Percentiles rank a stretch among this genome's conserved stretches.
Conservation (phyloP, 2,329 filamentous ascomycete genomes). For the Monosporascus sp. region DNA sequence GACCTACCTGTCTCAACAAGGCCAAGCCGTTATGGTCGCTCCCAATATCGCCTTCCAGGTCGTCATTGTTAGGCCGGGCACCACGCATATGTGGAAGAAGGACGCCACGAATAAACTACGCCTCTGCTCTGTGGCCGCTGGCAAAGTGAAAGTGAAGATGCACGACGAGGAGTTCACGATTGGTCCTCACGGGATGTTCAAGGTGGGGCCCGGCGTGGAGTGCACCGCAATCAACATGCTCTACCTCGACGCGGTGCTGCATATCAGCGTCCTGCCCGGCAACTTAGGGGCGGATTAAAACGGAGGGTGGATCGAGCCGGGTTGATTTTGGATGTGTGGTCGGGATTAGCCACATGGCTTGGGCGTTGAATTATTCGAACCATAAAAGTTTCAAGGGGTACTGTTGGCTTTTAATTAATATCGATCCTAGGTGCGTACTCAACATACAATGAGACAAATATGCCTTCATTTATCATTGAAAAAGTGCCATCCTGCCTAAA, state of each 20-base stretch:
- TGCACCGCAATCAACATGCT: conserved; percentile 38
- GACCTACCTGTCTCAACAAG: conserved; percentile 33
- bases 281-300: conserved; percentile 6
- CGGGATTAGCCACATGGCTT: too few species aligned
- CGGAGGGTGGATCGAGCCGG: too few species aligned
- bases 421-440: neutral
- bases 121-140: conserved; percentile 34
- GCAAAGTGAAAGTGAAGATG: conserved; percentile 37
- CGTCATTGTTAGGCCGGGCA: conserved; percentile 35
- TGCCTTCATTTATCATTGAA: neutral
- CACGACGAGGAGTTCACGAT: conserved; percentile 32
- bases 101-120: conserved; percentile 28
- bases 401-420: too few species aligned
- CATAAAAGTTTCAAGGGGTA: too few species aligned
- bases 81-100: conserved; percentile 24
- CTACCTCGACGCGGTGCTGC: conserved; percentile 40
- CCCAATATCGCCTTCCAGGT: conserved; percentile 37
- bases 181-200: conserved; percentile 41
- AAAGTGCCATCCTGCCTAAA: neutral
- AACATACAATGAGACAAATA: neutral
- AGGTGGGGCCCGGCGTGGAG: conserved; percentile 32
- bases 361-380: too few species aligned
- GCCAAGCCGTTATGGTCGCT: conserved; percentile 31
- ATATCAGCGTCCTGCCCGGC: conserved; percentile 28
- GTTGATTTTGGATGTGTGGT: too few species aligned